These are phyloP conservation scores for Simmondsia chinensis DNA, from an alignment of 148 eudicot species.

Conservation along the genomic window DNA sequence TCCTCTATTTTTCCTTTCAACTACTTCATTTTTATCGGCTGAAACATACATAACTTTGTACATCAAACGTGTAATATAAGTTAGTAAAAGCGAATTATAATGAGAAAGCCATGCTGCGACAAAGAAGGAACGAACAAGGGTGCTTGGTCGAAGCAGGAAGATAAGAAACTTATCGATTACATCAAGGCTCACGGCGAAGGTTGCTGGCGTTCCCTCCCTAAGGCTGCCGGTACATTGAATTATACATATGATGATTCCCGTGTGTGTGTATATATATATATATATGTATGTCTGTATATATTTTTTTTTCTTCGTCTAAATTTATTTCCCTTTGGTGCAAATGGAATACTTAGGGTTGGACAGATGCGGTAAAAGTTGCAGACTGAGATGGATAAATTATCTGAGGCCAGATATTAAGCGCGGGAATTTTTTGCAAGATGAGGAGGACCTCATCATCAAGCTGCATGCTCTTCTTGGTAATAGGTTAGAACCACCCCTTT, in stretches of 20 bases:
- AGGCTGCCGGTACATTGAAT: slow-evolving; percentile 22
- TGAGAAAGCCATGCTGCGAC: slow-evolving; percentile 35
- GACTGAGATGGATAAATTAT: slow-evolving; percentile 40
- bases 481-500: slow-evolving; percentile 6
- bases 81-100: background rate
- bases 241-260: background rate
- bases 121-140: slow-evolving; percentile 29
- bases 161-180: slow-evolving; percentile 32
- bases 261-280: background rate
- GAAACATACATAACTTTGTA: too few species aligned
- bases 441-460: slow-evolving; percentile 47
- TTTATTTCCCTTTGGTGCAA: background rate
- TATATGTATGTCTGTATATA: background rate
- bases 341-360: slow-evolving; percentile 27
- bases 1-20: too few species aligned
- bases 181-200: slow-evolving; percentile 34
- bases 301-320: background rate
- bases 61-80: too few species aligned
- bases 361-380: slow-evolving; percentile 37
- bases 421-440: slow-evolving; percentile 30
- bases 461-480: slow-evolving; percentile 53
- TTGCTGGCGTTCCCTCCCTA: slow-evolving; percentile 31
- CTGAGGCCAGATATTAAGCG: slow-evolving; percentile 29
- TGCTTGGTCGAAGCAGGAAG: slow-evolving; percentile 44
- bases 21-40: too few species aligned